phyloP scores from a whole-genome alignment of 148 eudicot species.

The Arctostaphylos glauca region DNA sequence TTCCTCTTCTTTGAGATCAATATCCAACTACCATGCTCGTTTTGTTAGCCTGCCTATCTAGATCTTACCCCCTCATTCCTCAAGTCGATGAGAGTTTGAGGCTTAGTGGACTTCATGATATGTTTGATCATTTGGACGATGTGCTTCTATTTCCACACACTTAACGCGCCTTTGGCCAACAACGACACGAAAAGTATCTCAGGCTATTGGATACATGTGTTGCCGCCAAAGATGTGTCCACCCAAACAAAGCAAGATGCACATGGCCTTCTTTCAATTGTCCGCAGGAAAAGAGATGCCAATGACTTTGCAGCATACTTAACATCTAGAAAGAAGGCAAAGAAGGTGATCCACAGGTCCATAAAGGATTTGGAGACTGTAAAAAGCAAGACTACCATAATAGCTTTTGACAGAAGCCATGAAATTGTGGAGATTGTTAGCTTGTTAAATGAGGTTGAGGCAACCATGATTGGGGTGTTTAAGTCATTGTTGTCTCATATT shows the following conservation, averaged over 20 bases:
- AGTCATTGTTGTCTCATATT: conserved; percentile 19
- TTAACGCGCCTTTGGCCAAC: conserved; percentile 25
- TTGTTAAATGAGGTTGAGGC: conserved; percentile 26
- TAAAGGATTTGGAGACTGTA: background rate
- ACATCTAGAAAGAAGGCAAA: conserved; percentile 11
- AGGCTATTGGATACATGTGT: conserved; percentile 26
- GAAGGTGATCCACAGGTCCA: background rate
- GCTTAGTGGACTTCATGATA: conserved; percentile 21
- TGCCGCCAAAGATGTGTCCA: conserved; percentile 16
- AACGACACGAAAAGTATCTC: conserved; percentile 17
- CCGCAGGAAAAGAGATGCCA: background rate
- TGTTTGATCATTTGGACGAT: conserved; percentile 29
- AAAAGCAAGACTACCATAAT: background rate
- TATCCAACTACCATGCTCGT: conserved; percentile 25
- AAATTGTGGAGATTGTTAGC: conserved; percentile 9
- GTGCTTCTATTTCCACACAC: conserved; percentile 34
- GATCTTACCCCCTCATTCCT: conserved; percentile 22
- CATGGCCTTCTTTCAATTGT: background rate
- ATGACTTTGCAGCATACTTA: background rate
- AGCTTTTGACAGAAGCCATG: background rate
- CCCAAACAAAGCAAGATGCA: conserved; percentile 16
- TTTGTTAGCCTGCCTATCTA: conserved; percentile 30
- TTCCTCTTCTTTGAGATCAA: conserved; percentile 24
- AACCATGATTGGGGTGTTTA: conserved; percentile 14
- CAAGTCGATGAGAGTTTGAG: conserved; percentile 33